Percentiles rank a stretch among this genome's conserved stretches.
Evolutionary conservation across 306 rosid genomes (phyloP).

Genomic region (Ormosia semicastrata): DNA sequence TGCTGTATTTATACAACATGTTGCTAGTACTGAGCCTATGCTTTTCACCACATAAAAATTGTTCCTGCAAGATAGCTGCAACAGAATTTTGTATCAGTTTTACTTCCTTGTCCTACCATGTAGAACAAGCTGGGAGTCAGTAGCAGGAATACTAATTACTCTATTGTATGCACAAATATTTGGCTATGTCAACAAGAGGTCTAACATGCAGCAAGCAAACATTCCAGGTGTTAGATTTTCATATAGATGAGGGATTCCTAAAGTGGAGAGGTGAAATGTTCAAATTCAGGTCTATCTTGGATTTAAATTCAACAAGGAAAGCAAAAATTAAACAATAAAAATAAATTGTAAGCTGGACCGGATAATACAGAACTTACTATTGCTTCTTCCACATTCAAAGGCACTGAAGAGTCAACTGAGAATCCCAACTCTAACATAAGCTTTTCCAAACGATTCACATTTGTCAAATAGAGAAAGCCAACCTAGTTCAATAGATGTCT

Average conservation of each 20-base stretch:
- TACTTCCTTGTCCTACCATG: neutral
- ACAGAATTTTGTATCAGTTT: neutral
- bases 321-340: neutral
- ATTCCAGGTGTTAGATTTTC: neutral
- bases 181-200: neutral
- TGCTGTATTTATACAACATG: neutral
- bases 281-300: neutral
- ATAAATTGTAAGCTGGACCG: neutral
- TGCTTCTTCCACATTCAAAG: slow-evolving; percentile 52
- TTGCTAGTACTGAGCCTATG: neutral
- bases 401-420: slow-evolving; percentile 65
- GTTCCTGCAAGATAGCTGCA: neutral
- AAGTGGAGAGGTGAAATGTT: neutral
- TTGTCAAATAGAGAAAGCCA: slow-evolving; percentile 81
- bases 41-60: neutral
- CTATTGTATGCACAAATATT: neutral
- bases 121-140: neutral
- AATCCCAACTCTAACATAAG: slow-evolving; percentile 79
- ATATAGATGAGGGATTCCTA: neutral
- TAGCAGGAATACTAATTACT: neutral
- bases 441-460: slow-evolving; percentile 76
- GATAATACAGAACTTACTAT: slow-evolving; percentile 45
- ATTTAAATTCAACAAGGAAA: neutral
- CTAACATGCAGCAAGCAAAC: neutral
- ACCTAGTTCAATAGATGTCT: slow-evolving; percentile 48